phyloP scores from a whole-genome alignment of 1,139 yeast species.

The Candida mesenterica region DNA sequence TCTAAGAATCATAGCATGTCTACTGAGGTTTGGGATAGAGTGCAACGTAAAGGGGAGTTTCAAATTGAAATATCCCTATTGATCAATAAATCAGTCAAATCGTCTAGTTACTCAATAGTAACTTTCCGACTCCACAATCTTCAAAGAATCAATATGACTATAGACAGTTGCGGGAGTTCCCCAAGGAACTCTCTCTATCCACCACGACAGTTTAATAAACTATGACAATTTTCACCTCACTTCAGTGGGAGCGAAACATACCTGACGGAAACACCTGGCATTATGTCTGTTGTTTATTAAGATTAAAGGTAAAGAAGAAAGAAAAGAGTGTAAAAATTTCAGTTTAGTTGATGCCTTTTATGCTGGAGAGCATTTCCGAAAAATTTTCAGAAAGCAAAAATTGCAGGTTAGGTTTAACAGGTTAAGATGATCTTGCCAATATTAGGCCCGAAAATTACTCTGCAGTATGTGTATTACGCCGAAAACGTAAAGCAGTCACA shows the following conservation, averaged over 20 bases:
- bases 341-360: slow-evolving; percentile 8
- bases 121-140: neutral
- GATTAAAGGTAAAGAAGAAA: slow-evolving; percentile 18
- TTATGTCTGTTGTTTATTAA: slow-evolving; percentile 42
- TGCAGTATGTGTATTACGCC: too few relatives aligned
- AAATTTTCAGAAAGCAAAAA: too few relatives aligned
- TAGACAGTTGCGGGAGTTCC: slow-evolving; percentile 11
- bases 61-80: neutral
- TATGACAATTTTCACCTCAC: neutral
- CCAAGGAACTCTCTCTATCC: slow-evolving; percentile 23
- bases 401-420: too few relatives aligned
- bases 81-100: too few relatives aligned
- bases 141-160: slow-evolving; percentile 2
- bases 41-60: slow-evolving; percentile 3
- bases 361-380: slow-evolving; percentile 1
- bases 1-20: too few relatives aligned
- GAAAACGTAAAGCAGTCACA: slow-evolving; percentile 1
- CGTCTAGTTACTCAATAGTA: too few relatives aligned
- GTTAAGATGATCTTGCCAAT: too few relatives aligned
- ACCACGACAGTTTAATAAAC: slow-evolving; percentile 27
- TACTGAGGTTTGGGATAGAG: slow-evolving; percentile 6
- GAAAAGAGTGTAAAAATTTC: slow-evolving; percentile 6
- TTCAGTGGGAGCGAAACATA: slow-evolving; percentile 45
- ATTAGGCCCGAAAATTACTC: neutral
- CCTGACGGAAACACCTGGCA: slow-evolving; percentile 99